Evolutionary conservation across 805 yeast genomes (phyloP).

Genomic region (Priceomyces haplophilus): DNA sequence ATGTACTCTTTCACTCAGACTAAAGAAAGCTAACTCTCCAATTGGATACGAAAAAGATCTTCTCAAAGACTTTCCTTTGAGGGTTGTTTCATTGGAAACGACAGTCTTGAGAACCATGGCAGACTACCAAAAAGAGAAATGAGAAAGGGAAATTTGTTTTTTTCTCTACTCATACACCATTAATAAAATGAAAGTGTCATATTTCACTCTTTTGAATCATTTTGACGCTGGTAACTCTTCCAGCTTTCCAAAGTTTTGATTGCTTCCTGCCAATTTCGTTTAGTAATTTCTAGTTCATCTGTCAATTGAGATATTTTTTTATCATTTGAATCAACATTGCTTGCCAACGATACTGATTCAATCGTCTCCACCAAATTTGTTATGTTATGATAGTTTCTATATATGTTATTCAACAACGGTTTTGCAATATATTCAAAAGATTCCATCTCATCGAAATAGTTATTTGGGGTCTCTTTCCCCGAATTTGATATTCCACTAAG

Average conservation of each 20-base stretch:
- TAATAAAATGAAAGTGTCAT: too few species aligned
- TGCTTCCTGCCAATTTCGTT: constrained; percentile 39
- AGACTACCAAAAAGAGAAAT: constrained; percentile 3
- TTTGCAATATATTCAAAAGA: constrained; percentile 32
- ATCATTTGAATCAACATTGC: constrained; percentile 10
- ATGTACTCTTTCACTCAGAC: constrained; percentile 13
- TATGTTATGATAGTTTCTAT: constrained; percentile 33
- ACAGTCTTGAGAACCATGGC: constrained; percentile 19
- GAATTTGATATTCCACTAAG: constrained; percentile 15
- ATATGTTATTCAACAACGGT: constrained; percentile 34
- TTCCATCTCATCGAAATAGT: constrained; percentile 30
- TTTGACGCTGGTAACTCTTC: constrained; percentile 21
- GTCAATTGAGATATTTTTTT: constrained; percentile 20
- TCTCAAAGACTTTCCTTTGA: constrained; percentile 29
- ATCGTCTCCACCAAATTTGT: constrained; percentile 13
- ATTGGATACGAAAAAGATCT: constrained; percentile 15
- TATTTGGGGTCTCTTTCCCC: constrained; percentile 11
- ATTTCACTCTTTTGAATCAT: background rate
- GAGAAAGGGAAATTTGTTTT: background rate
- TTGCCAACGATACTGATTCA: constrained; percentile 7
- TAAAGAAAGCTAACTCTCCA: constrained; percentile 12
- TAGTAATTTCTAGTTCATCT: constrained; percentile 31
- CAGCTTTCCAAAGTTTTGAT: constrained; percentile 37
- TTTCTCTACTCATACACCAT: too few species aligned
- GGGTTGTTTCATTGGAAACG: constrained; percentile 29